phyloP scores from a whole-genome alignment of 2,329 filamentous ascomycete species.

The Colletotrichum endophyticum region DNA sequence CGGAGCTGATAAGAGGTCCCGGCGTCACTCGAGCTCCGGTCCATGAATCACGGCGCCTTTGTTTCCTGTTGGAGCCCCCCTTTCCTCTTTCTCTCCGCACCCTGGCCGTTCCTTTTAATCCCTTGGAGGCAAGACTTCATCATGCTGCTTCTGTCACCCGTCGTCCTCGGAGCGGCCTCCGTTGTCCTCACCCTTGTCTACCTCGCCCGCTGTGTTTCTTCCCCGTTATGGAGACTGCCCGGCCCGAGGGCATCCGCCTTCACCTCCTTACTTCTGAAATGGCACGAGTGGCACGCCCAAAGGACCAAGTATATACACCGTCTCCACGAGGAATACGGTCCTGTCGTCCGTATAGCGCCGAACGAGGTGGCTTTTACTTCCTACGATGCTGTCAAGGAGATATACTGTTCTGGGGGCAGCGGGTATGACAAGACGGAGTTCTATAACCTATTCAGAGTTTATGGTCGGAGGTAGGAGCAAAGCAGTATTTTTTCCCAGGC shows the following conservation, averaged over 20 bases:
- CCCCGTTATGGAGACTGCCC: constrained; percentile 47
- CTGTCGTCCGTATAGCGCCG: constrained; percentile 61
- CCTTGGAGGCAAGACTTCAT: background rate
- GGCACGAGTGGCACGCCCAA: constrained; percentile 58
- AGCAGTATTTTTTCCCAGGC: background rate
- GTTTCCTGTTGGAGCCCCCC: background rate
- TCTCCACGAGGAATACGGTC: constrained; percentile 60
- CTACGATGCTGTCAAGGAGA: constrained; percentile 61
- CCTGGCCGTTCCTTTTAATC: background rate
- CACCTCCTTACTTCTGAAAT: constrained; percentile 57
- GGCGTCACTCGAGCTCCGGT: background rate
- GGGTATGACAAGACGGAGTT: constrained; percentile 71
- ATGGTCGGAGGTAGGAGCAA: constrained; percentile 53
- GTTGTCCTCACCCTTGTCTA: constrained; percentile 7
- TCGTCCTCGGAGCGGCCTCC: constrained; percentile 9
- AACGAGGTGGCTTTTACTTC: constrained; percentile 66
- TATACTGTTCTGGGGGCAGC: constrained; percentile 66
- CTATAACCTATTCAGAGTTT: constrained; percentile 65
- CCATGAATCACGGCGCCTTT: background rate
- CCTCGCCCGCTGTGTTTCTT: constrained; percentile 30
- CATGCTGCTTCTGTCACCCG: constrained; percentile 25
- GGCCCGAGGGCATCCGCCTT: constrained; percentile 54
- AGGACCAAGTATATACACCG: constrained; percentile 60
- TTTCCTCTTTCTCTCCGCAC: no score
- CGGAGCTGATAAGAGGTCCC: constrained; percentile 14